phyloP scores from a whole-genome alignment of 768 basidiomycete genomes.

The Pleurotus tuoliensis region DNA sequence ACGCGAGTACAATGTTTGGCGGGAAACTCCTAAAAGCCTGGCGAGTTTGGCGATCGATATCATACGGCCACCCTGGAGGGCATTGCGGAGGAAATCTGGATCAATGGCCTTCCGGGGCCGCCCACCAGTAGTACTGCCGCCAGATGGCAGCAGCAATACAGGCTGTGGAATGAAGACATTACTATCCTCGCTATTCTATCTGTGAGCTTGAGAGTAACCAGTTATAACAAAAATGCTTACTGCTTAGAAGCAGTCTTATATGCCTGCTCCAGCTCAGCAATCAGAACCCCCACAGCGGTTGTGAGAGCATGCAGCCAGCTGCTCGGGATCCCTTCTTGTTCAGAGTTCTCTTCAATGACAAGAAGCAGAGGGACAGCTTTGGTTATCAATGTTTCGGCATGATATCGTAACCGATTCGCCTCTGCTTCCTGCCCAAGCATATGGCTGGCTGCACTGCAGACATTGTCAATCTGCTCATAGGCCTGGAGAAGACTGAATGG shows the following conservation, averaged over 20 bases:
- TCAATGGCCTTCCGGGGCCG: conserved; percentile 4
- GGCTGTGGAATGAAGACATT: not conserved
- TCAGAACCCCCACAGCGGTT: not conserved
- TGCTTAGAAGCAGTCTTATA: not conserved
- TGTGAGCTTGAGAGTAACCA: not conserved
- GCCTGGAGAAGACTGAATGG: too few species aligned
- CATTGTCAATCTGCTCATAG: too few species aligned
- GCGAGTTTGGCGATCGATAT: conserved; percentile 1
- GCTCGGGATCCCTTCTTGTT: not conserved
- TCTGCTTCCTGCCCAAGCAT: too few species aligned
- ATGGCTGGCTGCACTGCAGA: too few species aligned
- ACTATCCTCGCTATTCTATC: not conserved
- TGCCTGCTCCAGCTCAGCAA: not conserved
- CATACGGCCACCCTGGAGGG: not conserved
- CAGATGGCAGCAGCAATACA: not conserved
- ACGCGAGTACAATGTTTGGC: not conserved
- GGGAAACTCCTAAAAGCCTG: not conserved
- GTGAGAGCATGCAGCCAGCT: not conserved
- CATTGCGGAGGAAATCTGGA: conserved; percentile 3
- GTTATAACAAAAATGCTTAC: not conserved
- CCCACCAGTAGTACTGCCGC: not conserved
- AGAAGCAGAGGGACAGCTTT: not conserved
- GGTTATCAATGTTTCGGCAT: not conserved
- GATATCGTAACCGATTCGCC: not conserved
- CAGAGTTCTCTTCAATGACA: not conserved